These are phyloP conservation scores for Suillus cothurnatus DNA, from an alignment of 768 basidiomycete species.

Conservation along the genomic window DNA sequence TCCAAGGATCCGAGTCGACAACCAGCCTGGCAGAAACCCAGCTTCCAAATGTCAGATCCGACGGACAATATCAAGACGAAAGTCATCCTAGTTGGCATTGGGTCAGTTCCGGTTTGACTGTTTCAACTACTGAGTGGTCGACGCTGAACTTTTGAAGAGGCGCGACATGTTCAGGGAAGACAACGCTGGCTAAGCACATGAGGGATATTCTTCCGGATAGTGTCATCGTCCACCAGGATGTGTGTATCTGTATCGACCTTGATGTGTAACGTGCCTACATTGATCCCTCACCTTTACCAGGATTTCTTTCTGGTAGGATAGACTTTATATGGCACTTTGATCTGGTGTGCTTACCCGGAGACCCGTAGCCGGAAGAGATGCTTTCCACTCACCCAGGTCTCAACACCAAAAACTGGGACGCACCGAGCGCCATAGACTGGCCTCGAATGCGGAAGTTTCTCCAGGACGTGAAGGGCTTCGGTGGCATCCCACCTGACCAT, in stretches of 20 bases:
- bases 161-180: constrained; percentile 94
- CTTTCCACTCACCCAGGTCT: constrained; percentile 60
- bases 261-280: background rate
- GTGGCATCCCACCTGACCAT: constrained; percentile 72
- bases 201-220: constrained; percentile 71
- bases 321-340: background rate
- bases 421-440: constrained; percentile 92
- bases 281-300: constrained; percentile 39
- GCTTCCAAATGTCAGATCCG: background rate
- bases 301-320: constrained; percentile 86
- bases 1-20: no score
- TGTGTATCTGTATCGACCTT: constrained; percentile 46
- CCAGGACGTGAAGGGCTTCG: constrained; percentile 60
- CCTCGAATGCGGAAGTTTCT: constrained; percentile 68
- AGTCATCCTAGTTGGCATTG: constrained; percentile 52
- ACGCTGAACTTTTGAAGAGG: constrained; percentile 50
- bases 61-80: constrained; percentile 24
- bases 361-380: constrained; percentile 27
- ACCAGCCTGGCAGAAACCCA: no score
- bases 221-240: constrained; percentile 91
- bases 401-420: constrained; percentile 87
- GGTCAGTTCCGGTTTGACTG: constrained; percentile 38
- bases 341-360: background rate
- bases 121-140: background rate
- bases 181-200: constrained; percentile 93